These are phyloP conservation scores for Aspergillus chevalieri DNA, from an alignment of 2,329 filamentous ascomycete genomes.

Conservation along the genomic window DNA sequence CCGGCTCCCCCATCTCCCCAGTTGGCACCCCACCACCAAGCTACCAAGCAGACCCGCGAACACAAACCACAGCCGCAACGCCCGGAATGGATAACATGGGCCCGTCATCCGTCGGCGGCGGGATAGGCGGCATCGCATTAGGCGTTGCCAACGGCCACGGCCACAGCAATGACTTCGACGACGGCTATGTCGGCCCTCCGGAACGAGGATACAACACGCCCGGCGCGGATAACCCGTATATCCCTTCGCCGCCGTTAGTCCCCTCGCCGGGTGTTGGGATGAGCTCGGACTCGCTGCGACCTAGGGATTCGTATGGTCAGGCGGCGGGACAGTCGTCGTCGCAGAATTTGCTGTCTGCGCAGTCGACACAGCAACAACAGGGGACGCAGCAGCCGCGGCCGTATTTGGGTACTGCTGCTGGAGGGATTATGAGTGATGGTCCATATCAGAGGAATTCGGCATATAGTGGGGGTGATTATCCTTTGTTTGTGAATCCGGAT, in stretches of 20 bases:
- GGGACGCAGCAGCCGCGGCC: conserved; percentile 11
- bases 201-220: conserved; percentile 30
- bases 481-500: conserved; percentile 63
- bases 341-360: background rate
- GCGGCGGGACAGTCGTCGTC: background rate
- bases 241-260: conserved; percentile 17
- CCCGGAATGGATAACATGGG: conserved; percentile 64
- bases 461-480: conserved; percentile 45
- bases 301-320: conserved; percentile 34
- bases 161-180: conserved; percentile 56
- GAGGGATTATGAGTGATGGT: conserved; percentile 50
- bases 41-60: conserved; percentile 14
- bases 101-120: conserved; percentile 54
- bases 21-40: background rate
- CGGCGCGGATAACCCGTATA: conserved; percentile 34
- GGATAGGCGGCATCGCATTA: conserved; percentile 62
- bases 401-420: conserved; percentile 13
- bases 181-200: conserved; percentile 23
- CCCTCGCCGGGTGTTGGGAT: conserved; percentile 7
- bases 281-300: conserved; percentile 21
- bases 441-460: conserved; percentile 59
- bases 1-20: conserved; percentile 7
- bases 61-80: conserved; percentile 40
- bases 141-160: conserved; percentile 60
- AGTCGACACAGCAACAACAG: background rate